Conservation (phyloP, 495 filamentous ascomycete genomes). For the Penicillium steckii region DNA sequence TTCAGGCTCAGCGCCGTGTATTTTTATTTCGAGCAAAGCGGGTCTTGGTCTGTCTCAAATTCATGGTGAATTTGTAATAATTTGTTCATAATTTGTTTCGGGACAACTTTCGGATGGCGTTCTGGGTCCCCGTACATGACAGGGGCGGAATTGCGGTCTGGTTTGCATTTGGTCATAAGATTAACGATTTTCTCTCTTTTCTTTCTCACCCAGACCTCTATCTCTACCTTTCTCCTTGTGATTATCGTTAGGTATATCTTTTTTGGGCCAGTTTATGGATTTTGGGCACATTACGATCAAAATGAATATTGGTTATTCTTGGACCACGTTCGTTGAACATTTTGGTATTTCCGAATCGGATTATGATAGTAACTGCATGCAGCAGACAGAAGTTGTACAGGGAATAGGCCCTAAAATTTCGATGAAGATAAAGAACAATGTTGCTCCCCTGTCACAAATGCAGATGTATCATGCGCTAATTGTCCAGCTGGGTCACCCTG, state of each 20-base stretch:
- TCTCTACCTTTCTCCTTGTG: neutral
- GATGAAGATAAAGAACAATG: neutral
- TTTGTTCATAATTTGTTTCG: neutral
- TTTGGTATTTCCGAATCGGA: too few species aligned
- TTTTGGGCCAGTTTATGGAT: neutral
- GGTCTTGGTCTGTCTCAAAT: constrained; percentile 1
- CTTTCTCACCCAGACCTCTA: neutral
- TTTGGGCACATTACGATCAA: neutral
- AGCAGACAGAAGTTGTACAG: too few species aligned
- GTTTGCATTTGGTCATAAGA: neutral
- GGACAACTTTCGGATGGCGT: neutral
- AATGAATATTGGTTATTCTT: neutral
- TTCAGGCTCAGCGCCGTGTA: neutral
- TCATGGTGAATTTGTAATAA: neutral
- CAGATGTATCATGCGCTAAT: constrained; percentile 15
- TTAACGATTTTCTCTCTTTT: neutral
- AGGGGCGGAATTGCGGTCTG: neutral
- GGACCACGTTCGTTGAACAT: too few species aligned
- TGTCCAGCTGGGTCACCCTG: constrained; percentile 20
- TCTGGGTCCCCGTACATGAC: neutral
- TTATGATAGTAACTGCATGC: too few species aligned
- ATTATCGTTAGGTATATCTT: neutral
- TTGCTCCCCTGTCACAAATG: neutral
- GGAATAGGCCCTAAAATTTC: neutral
- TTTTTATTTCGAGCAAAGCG: constrained; percentile 7